These are phyloP conservation scores for Infundibulicybe gibba DNA, from an alignment of 768 basidiomycete species.

Conservation along the genomic window DNA sequence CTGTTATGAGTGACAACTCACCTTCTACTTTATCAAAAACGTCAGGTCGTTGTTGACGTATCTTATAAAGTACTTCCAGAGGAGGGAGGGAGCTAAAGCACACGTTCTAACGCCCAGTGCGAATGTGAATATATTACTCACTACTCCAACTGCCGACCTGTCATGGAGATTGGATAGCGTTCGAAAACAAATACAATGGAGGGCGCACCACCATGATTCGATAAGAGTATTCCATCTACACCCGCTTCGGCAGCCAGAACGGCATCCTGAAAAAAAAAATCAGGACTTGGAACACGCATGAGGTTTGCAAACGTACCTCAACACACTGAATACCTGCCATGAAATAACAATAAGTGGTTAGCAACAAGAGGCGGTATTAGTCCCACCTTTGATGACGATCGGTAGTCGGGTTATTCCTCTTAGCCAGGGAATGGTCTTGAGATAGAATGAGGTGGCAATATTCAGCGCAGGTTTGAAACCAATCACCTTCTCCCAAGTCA, in stretches of 20 bases:
- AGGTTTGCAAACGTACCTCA: slow-evolving; percentile 39
- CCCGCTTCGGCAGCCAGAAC: slow-evolving; percentile 81
- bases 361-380: not conserved
- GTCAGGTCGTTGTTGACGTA: slow-evolving; percentile 72
- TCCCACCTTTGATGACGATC: slow-evolving; percentile 68
- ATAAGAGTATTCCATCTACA: slow-evolving; percentile 83
- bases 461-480: not conserved
- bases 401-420: slow-evolving; percentile 66
- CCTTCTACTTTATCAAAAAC: slow-evolving; percentile 73
- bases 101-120: slow-evolving; percentile 10
- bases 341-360: not conserved
- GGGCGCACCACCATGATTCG: slow-evolving; percentile 82
- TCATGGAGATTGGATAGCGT: not conserved
- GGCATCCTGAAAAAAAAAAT: slow-evolving; percentile 61
- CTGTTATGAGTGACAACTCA: slow-evolving; percentile 11
- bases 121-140: slow-evolving; percentile 25
- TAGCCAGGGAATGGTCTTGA: slow-evolving; percentile 74
- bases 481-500: slow-evolving; percentile 72
- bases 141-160: slow-evolving; percentile 82
- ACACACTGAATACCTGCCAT: slow-evolving; percentile 68
- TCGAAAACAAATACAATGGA: not conserved
- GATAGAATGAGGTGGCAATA: not conserved
- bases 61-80: slow-evolving; percentile 70
- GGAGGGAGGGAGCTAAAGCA: slow-evolving; percentile 66
- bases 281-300: not conserved